These are phyloP conservation scores for Puccinia horiana DNA, from an alignment of 1,284 basidiomycete genomes.

Conservation along the genomic window DNA sequence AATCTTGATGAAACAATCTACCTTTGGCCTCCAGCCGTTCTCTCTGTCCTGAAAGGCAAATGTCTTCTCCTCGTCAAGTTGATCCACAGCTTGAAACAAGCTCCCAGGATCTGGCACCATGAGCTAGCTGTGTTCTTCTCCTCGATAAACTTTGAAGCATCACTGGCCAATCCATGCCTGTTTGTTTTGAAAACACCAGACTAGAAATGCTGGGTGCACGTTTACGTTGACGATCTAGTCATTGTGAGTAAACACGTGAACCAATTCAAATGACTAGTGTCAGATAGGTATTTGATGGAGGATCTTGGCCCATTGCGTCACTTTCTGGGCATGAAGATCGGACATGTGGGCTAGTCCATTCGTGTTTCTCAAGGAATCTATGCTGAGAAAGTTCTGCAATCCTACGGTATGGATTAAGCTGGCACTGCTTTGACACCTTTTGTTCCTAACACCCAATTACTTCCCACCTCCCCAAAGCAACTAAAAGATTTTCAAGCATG, in stretches of 20 bases:
- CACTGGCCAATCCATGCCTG: slow-evolving; percentile 1
- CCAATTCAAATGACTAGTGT: not conserved
- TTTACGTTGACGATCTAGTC: slow-evolving; percentile 8
- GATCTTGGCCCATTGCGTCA: not conserved
- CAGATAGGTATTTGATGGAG: not conserved
- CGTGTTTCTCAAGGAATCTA: slow-evolving; percentile 14
- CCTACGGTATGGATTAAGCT: not conserved
- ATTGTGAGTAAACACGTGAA: not conserved
- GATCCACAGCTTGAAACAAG: slow-evolving; percentile 14
- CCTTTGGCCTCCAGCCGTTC: not conserved
- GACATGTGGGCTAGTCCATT: not conserved
- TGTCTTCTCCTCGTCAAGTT: not conserved
- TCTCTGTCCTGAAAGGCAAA: not conserved
- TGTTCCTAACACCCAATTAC: not conserved
- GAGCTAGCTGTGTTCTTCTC: not conserved
- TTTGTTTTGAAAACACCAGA: not conserved
- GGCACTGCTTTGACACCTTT: not conserved
- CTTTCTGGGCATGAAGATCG: slow-evolving; percentile 30
- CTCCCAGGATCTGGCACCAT: slow-evolving; percentile 2
- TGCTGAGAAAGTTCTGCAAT: not conserved
- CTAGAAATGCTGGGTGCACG: not conserved
- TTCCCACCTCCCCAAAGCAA: not conserved
- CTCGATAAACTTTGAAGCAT: not conserved
- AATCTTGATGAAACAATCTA: not conserved
- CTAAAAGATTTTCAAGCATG: not conserved